Base-by-base conservation (phyloP, 2,329 filamentous ascomycete species). In the Didymella arachidicola region DNA sequence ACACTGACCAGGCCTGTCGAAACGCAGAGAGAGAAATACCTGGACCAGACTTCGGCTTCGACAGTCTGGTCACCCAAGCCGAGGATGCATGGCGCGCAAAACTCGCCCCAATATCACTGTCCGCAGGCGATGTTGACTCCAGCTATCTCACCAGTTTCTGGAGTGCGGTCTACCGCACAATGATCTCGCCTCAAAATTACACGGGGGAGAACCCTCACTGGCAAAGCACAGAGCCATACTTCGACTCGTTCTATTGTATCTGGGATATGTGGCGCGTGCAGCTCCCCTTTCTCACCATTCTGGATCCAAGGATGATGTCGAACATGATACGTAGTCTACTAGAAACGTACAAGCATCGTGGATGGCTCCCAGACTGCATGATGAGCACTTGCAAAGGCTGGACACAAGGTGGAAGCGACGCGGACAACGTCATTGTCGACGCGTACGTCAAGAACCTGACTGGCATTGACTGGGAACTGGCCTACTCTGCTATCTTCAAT, bases 361-460 rank as follows among this genome's bases (percentile, higher is more conserved):
- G 89, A 1, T 92, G 87, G 81, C 79, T 93, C 0, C 90, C 90
- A 0, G 90, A 93, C 68, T 92, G 89, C 62, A 86, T 88, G 34
- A 92, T 92, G 89, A 87, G 83, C n/a, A 80, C 92, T 1, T 90
- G 85, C 72, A 90, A 89, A 70, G 90, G 90, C 0, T 89, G 84
- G 68, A 92, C 89, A 0, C 90, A 92, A 77, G 89, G 90, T 11
- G 90, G 90, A 85, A 8, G 6, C 4, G 36, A 39, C 36, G 36
- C n/a, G 7, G 36, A 39, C 18, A 39, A 39, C 7, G n/a, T 39
- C 8, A 18, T 39, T 18, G 36, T 39, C 18, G 36, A 39, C 36
- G 36, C 36, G 7, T 39, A 39, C 7, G 36, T 39, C 7, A 39
- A 39, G 18, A 39, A 39, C 36, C n/a, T 39, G n/a, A 39, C 36